Conservation (phyloP, 768 basidiomycete species). For the Cantharellus cinnabarinus region DNA sequence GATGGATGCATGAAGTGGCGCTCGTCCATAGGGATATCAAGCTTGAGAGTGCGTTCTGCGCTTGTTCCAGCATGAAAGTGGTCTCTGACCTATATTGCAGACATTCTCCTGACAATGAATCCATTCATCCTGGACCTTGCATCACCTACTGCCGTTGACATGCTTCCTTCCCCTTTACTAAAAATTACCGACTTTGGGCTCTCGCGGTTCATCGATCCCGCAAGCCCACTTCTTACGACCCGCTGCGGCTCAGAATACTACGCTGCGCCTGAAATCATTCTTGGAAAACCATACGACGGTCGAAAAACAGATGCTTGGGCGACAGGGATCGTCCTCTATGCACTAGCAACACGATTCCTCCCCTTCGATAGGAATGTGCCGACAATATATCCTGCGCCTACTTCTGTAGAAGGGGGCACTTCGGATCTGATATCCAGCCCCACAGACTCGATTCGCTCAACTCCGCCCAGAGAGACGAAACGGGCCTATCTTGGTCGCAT, state of each 20-base stretch:
- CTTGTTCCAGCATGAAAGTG: not conserved
- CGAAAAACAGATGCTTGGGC: constrained; percentile 79
- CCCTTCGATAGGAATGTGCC: constrained; percentile 35
- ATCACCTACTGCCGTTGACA: constrained; percentile 15
- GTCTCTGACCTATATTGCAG: constrained; percentile 18
- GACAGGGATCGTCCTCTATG: constrained; percentile 71
- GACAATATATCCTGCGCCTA: not conserved
- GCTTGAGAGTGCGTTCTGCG: constrained; percentile 28
- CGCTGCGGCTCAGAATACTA: constrained; percentile 80
- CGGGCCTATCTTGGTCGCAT: constrained; percentile 54
- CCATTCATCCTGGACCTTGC: constrained; percentile 17
- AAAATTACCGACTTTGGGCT: constrained; percentile 82
- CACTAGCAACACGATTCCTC: constrained; percentile 43
- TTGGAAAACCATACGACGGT: constrained; percentile 53
- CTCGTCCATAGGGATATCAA: constrained; percentile 86
- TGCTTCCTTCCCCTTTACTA: constrained; percentile 36
- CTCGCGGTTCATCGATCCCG: constrained; percentile 59
- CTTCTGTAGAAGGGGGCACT: not conserved
- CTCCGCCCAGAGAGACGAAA: constrained; percentile 7
- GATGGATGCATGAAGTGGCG: constrained; percentile 72
- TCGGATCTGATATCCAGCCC: not conserved
- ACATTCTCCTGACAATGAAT: constrained; percentile 51
- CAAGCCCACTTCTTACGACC: constrained; percentile 41
- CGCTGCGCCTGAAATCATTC: constrained; percentile 60
- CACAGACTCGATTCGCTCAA: not conserved